Base-by-base conservation (phyloP, 2,329 filamentous ascomycete genomes). In the Cladophialophora psammophila region DNA sequence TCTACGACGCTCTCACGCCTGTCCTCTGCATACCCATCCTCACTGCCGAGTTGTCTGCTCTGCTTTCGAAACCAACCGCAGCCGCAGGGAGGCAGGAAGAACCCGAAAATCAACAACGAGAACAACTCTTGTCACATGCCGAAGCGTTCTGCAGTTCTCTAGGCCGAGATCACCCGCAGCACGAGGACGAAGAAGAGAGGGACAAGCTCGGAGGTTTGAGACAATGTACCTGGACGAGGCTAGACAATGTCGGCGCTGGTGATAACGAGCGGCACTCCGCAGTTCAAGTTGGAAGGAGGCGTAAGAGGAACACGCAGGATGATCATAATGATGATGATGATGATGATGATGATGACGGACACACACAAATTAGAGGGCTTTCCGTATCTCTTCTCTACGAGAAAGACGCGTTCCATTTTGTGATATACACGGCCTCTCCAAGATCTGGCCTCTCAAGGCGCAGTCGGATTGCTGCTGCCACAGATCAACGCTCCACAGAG, bases 121-220 rank as follows among this genome's bases (percentile, higher is more conserved):
- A 34, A 4, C 50, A 35, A 34, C 66, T 72, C 55, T 63, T 65
- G 5, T 40, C 32, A 26, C 66, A 67, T 52, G 62, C 68, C 45
- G 35, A 62, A 8, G 48, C 45, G 4, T 63, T 72, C 31, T 58
- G 45, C 32, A 62, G 60, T 10, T 62, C 36, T 35, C 66, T 72
- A 12, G 34, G 34, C 50, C 40, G 42, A 15, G 53, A 64, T 13
- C 64, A 67, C 20, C 61, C 67, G 10, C 60, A 55, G 1, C 65
- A 71, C 58, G 70, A 71, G 53, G 50, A 63, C 13, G 66, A 68
- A 13, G 70, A 72, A 53, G 69, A 72, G 42, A 68, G 57, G 34
- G 67, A 62, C 34, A 67, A 66, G 26, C 50, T 71, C 8, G 70
- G 70, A 18, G 57, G 57, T 3, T 40, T 72, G 40, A 66, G 63